phyloP scores from a whole-genome alignment of 2,329 filamentous ascomycete species.

The Clarireedia hainanense region DNA sequence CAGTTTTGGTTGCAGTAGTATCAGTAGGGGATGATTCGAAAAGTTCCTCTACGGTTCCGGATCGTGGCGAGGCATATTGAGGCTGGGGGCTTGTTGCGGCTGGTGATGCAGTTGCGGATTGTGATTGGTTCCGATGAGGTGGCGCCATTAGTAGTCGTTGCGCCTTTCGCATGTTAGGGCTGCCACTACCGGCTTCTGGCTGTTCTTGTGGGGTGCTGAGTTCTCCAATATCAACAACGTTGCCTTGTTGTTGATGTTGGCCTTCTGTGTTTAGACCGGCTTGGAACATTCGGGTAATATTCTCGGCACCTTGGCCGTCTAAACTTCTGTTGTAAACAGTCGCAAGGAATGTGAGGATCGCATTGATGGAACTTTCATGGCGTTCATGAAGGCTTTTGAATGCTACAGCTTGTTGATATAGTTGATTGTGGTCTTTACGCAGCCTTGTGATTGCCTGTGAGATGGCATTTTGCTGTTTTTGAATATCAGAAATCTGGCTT shows the following conservation, averaged over 20 bases:
- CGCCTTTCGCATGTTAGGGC: slow-evolving; percentile 23
- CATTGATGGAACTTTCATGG: slow-evolving; percentile 98
- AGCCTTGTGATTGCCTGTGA: slow-evolving; percentile 73
- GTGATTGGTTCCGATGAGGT: slow-evolving; percentile 9
- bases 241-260: slow-evolving; percentile 43
- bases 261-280: slow-evolving; percentile 58
- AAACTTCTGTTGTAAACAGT: slow-evolving; percentile 94
- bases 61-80: slow-evolving; percentile 29
- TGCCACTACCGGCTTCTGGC: slow-evolving; percentile 19
- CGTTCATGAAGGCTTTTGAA: slow-evolving; percentile 90
- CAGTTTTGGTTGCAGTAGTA: slow-evolving; percentile 44
- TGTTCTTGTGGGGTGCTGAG: slow-evolving; percentile 31
- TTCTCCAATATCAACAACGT: slow-evolving; percentile 54
- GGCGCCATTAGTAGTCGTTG: slow-evolving; percentile 30
- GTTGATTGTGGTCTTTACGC: slow-evolving; percentile 76
- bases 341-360: slow-evolving; percentile 93
- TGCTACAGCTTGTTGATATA: slow-evolving; percentile 79
- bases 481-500: slow-evolving; percentile 72
- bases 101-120: slow-evolving; percentile 13
- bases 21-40: slow-evolving; percentile 40
- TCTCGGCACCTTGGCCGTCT: slow-evolving; percentile 72
- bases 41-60: slow-evolving; percentile 53
- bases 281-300: slow-evolving; percentile 77
- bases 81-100: slow-evolving; percentile 25
- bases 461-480: slow-evolving; percentile 81